Percentiles rank a stretch among this genome's conserved stretches.
Conservation (phyloP, 345 rosid species). For the Brassica rapa region DNA sequence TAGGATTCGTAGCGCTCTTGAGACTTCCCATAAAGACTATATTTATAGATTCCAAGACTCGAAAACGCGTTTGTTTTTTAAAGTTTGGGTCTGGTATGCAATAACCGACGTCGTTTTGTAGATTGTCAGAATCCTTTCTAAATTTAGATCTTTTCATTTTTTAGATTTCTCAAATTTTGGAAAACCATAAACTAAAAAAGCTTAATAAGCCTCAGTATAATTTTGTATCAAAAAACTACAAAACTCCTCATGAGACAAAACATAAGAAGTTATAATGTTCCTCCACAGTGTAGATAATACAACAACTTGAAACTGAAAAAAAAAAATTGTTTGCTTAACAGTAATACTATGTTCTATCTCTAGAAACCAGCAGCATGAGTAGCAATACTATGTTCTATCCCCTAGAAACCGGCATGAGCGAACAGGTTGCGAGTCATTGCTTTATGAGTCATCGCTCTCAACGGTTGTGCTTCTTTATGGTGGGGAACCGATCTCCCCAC, state of each 20-base stretch:
- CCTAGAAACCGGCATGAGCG: background rate
- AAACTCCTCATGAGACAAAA: background rate
- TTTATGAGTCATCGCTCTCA: constrained; percentile 1
- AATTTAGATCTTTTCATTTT: background rate
- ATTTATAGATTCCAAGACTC: constrained; percentile 3
- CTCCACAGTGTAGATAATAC: background rate
- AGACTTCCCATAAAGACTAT: constrained; percentile 2
- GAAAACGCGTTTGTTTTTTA: constrained; percentile 24
- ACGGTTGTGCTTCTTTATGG: constrained; percentile 11
- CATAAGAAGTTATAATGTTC: constrained; percentile 4
- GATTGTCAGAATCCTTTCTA: background rate
- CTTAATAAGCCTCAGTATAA: background rate
- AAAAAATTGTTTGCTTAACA: background rate
- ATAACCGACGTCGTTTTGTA: background rate
- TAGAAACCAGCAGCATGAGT: background rate
- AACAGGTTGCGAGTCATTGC: background rate
- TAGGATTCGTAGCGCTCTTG: background rate
- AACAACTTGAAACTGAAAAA: constrained; percentile 4
- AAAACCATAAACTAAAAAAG: background rate
- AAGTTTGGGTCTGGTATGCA: background rate
- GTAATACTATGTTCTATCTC: background rate
- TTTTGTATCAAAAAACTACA: background rate
- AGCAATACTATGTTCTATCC: background rate
- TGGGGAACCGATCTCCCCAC: constrained; percentile 67
- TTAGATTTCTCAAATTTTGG: background rate